Evolutionary conservation across 2,329 filamentous ascomycete genomes (phyloP), one percentile per base, ranked within the genome.

Genomic region (Harringtonia lauricola): DNA sequence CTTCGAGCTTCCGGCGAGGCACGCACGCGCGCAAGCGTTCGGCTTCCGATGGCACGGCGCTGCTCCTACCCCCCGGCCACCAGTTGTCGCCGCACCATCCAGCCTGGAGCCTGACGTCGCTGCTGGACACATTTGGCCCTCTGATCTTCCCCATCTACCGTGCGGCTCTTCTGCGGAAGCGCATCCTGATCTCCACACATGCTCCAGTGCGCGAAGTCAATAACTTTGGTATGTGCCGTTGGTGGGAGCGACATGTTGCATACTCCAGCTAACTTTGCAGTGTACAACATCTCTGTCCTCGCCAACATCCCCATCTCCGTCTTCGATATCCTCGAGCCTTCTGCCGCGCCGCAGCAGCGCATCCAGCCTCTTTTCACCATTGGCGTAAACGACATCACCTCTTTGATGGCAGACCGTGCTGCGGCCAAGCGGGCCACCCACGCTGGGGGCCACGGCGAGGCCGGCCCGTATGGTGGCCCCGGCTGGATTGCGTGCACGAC

Each of bases 401-500:
- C 83, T 45, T 71, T 96, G 6, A 71, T 80, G 52, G 69, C 78
- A 44, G 72, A 83, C 49, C 70, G 71, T n/a, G 65, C 70, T 21
- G 64, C 65, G 2, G 62, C 62, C 39, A 67, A 65, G 56, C 60
- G 55, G 5, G 49, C 57, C 31, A 38, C 47, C 30, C 49, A 33
- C 31, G 14, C 35, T 59, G 58, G 58, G 35, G 58, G 60, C 12
- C 56, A 36, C 35, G 39, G 62, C 15, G 61, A 64, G 30, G 36
- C 8, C 13, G 29, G 34, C 5, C 71, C 69, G 21, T 70, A 76
- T 35, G 58, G 64, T 21, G 71, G 71, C 28, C 64, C 72, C 14
- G 85, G 88, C 33, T 98, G 89, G 88, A 81, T 95, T 47, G 92
- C 90, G 13, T 95, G 89, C 61, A 95, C 90, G 3, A 96, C 90